phyloP scores from a whole-genome alignment of 2,329 filamentous ascomycete species.

The Colletotrichum tamarilloi region DNA sequence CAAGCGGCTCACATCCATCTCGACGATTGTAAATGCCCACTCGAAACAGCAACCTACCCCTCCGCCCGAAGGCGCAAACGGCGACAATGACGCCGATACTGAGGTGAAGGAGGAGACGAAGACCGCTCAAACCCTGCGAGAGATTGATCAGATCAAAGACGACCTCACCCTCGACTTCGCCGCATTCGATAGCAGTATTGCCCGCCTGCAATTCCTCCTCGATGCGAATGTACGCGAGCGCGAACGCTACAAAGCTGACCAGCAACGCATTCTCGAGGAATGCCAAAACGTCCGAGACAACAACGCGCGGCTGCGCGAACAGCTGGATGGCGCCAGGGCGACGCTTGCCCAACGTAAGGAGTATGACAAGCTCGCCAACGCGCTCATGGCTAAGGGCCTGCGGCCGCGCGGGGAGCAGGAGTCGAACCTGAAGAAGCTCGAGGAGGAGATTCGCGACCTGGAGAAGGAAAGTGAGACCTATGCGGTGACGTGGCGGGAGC shows the following conservation, averaged over 20 bases:
- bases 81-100: conserved; percentile 42
- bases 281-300: conserved; percentile 82
- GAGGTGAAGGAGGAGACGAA: conserved; percentile 36
- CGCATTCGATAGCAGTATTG: conserved; percentile 86
- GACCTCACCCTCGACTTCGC: conserved; percentile 90
- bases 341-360: conserved; percentile 82
- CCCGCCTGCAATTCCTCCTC: conserved; percentile 87
- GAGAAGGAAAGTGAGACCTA: conserved; percentile 87
- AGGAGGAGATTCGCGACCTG: conserved; percentile 88
- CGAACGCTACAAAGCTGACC: conserved; percentile 83
- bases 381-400: conserved; percentile 64
- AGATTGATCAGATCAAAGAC: conserved; percentile 78
- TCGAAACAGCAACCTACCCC: conserved; percentile 71
- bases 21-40: conserved; percentile 67
- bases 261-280: conserved; percentile 80
- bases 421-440: conserved; percentile 80
- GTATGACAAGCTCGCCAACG: conserved; percentile 89
- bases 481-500: conserved; percentile 84
- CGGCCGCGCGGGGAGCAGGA: conserved; percentile 87
- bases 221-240: conserved; percentile 87
- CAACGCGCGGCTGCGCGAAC: conserved; percentile 77
- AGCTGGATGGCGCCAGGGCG: conserved; percentile 80
- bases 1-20: conserved; percentile 79
- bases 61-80: conserved; percentile 64
- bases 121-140: conserved; percentile 57